Evolutionary conservation across 2,329 filamentous ascomycete genomes (phyloP).

Genomic region (Balansia obtecta): DNA sequence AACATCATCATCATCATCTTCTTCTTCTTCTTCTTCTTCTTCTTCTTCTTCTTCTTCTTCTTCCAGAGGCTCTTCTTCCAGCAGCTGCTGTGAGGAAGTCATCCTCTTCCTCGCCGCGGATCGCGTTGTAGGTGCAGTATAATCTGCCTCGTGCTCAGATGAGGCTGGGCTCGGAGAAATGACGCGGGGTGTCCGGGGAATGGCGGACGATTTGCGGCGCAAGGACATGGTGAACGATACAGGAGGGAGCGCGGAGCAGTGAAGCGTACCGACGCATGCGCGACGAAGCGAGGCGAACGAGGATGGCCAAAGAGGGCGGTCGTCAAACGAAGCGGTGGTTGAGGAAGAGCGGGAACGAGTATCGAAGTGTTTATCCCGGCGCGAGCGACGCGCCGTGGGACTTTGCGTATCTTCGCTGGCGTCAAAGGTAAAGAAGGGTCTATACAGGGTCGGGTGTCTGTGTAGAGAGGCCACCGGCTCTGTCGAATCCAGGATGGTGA

Average conservation of each 20-base stretch:
- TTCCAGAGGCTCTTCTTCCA: conserved; percentile 45
- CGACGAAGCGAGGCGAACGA: conserved; percentile 34
- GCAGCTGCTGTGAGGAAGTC: conserved; percentile 42
- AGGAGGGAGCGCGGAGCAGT: conserved; percentile 44
- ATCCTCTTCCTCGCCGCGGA: conserved; percentile 49
- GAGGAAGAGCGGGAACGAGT: conserved; percentile 10
- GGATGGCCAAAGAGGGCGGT: conserved; percentile 29
- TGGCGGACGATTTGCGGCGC: conserved; percentile 29
- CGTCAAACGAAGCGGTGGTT: conserved; percentile 9
- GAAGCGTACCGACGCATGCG: conserved; percentile 43
- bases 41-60: too few species aligned
- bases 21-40: too few species aligned
- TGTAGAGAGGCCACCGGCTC: conserved; percentile 18
- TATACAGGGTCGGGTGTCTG: conserved; percentile 7
- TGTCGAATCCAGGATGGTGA: conserved; percentile 46
- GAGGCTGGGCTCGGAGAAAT: conserved; percentile 75
- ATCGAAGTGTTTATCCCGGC: conserved; percentile 40
- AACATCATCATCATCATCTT: conserved; percentile 24
- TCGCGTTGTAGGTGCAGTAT: conserved; percentile 65
- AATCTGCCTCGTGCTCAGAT: conserved; percentile 24
- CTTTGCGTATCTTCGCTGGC: conserved; percentile 10
- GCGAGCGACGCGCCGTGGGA: conserved; percentile 23
- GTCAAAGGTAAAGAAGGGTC: conserved; percentile 12
- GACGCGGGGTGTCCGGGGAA: conserved; percentile 73
- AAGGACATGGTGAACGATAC: conserved; percentile 44